These are phyloP conservation scores for Candida caryicola DNA, from an alignment of 805 yeast species.

Conservation along the genomic window DNA sequence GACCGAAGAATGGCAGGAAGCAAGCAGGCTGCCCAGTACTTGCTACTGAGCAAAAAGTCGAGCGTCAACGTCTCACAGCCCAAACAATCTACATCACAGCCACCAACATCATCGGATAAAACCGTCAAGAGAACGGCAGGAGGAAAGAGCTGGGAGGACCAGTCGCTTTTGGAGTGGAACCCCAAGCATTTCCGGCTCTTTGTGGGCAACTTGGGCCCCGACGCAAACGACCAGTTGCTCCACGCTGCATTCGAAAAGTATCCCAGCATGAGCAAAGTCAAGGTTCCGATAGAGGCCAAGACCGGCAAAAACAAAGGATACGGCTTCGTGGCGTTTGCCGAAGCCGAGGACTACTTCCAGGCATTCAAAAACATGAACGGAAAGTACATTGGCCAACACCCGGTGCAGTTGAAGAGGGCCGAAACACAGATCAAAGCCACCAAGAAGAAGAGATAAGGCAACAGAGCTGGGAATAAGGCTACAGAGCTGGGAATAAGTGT, in stretches of 20 bases:
- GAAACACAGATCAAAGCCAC: conserved; percentile 31
- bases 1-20: conserved; percentile 58
- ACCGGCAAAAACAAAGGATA: conserved; percentile 58
- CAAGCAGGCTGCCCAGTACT: conserved; percentile 43
- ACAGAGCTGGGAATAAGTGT: too few relatives aligned
- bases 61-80: not conserved
- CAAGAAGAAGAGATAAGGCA: conserved; percentile 11
- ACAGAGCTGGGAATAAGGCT: not conserved
- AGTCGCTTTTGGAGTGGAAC: conserved; percentile 57
- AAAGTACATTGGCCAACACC: conserved; percentile 71
- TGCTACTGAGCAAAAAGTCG: conserved; percentile 10
- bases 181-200: conserved; percentile 69
- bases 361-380: conserved; percentile 79
- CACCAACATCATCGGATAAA: conserved; percentile 3
- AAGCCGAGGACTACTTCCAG: conserved; percentile 61
- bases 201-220: conserved; percentile 68
- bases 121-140: conserved; percentile 47
- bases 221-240: conserved; percentile 59
- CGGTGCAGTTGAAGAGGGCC: conserved; percentile 67
- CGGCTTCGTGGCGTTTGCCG: conserved; percentile 70
- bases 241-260: conserved; percentile 52
- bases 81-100: not conserved
- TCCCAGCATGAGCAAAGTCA: conserved; percentile 53
- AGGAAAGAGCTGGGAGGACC: conserved; percentile 48
- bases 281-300: conserved; percentile 53